Evolutionary conservation across 768 basidiomycete genomes (phyloP).

Genomic region (Suillus placidus): DNA sequence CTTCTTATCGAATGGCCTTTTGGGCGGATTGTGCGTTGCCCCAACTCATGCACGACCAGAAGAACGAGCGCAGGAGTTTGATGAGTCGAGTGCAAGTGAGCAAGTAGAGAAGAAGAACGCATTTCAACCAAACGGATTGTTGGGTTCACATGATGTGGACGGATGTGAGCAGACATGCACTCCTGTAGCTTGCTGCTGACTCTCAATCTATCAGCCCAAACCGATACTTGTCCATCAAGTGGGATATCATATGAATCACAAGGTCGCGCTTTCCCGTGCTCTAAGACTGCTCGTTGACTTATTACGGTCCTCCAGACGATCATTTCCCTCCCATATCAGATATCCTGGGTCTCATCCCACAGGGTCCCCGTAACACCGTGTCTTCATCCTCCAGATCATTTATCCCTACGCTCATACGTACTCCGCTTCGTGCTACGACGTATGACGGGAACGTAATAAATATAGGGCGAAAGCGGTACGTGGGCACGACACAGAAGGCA

Average conservation of each 20-base stretch:
- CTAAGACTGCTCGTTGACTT: background rate
- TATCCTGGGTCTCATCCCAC: slow-evolving; percentile 32
- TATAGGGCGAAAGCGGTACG: slow-evolving; percentile 47
- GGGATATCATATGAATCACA: slow-evolving; percentile 26
- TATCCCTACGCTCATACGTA: slow-evolving; percentile 20
- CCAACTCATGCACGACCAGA: slow-evolving; percentile 8
- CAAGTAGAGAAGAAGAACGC: slow-evolving; percentile 6
- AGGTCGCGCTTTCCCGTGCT: slow-evolving; percentile 22
- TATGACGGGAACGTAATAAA: slow-evolving; percentile 59
- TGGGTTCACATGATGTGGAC: background rate
- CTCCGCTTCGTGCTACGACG: slow-evolving; percentile 52
- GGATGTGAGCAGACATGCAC: slow-evolving; percentile 7
- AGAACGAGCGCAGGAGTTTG: slow-evolving; percentile 1
- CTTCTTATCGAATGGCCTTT: slow-evolving; percentile 38
- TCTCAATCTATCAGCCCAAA: background rate
- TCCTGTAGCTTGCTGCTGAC: background rate
- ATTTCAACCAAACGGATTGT: slow-evolving; percentile 8
- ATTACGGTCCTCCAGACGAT: slow-evolving; percentile 27
- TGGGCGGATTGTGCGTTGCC: slow-evolving; percentile 17
- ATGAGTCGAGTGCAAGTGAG: background rate
- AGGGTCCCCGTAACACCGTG: slow-evolving; percentile 1
- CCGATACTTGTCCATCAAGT: slow-evolving; percentile 7
- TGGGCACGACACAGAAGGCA: slow-evolving; percentile 17
- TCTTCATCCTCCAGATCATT: slow-evolving; percentile 5
- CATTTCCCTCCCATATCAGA: slow-evolving; percentile 36